Evolutionary conservation across 805 yeast species (phyloP), one percentile per base, ranked within the genome.

Genomic region (Myxozyma sirexii): DNA sequence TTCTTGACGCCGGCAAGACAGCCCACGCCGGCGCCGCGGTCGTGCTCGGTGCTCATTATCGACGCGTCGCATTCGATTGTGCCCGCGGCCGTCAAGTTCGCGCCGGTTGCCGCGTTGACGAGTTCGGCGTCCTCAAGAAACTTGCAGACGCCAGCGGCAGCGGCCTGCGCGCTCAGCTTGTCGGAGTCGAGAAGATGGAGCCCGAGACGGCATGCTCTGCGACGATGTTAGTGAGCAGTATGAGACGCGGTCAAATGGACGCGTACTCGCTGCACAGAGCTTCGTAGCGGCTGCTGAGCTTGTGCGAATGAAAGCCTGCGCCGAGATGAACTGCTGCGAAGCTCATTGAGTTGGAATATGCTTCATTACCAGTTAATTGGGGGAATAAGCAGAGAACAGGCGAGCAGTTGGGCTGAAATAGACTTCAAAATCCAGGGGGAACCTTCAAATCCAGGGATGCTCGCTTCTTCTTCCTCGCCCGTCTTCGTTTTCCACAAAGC

Each of bases 31-130:
- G 67, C 67, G 1, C 55, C 51, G 4, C 66, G 56, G 24, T 51
- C 23, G 31, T 43, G 13, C 8, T 44, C 41, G 2, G 68, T 47
- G 41, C 59, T 50, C 61, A 75, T 69, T 1, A 77, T 56, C 0
- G 72, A 65, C n/a, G 80, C 80, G 64, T 77, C 80, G 54, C 78
- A 74, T 50, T 76, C 79, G 7, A 76, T 73, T 2, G 53, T 48
- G 1, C 77, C 78, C 15, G 51, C 52, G 10, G 54, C 54, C 26
- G 70, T 75, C 42, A 75, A 63, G 44, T 76, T 75, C 13, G 79
- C 74, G n/a, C 79, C 78, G 5, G 53, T 46, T 2, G 80, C 80
- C 1, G 78, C 74, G 60, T 77, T 77, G 4, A 78, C 76, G 38
- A 71, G 49, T 21, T 67, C 67, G 1, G 71, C 66, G 47, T 72